Percentiles rank a stretch among this genome's conserved stretches.
phyloP scores from a whole-genome alignment of 164 flowering plant species.

The Stephania cephalantha region DNA sequence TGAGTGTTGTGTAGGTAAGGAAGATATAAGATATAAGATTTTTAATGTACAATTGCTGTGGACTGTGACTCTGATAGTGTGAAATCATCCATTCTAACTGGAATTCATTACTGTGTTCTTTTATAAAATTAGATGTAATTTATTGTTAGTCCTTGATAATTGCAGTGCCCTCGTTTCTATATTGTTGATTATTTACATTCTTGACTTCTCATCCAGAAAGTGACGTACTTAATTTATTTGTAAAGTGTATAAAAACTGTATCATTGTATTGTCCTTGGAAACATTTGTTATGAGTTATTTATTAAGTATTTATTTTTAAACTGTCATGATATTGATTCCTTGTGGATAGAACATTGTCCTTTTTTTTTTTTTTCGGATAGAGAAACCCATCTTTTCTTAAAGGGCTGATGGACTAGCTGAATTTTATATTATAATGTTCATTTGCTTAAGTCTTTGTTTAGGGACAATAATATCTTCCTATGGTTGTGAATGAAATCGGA shows the following conservation, averaged over 20 bases:
- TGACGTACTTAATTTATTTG: neutral
- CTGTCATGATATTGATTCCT: neutral
- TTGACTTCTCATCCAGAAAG: neutral
- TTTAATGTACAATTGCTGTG: neutral
- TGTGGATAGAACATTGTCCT: neutral
- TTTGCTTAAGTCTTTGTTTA: neutral
- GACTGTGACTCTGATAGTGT: neutral
- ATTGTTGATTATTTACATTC: neutral
- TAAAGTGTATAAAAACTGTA: neutral
- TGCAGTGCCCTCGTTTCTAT: neutral
- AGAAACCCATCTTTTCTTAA: no score
- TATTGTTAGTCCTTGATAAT: neutral
- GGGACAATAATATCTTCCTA: neutral
- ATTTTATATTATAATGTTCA: neutral
- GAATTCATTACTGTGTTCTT: neutral
- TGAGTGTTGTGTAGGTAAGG: slow-evolving; percentile 97
- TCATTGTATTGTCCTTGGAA: neutral
- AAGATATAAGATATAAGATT: neutral
- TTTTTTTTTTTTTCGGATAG: no score
- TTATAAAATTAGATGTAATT: neutral
- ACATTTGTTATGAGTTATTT: neutral
- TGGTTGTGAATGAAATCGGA: neutral
- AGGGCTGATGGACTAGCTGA: neutral
- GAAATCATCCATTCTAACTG: neutral
- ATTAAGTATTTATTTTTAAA: neutral